Evolutionary conservation across 768 basidiomycete genomes (phyloP).

Genomic region (Termitomyces sp.): DNA sequence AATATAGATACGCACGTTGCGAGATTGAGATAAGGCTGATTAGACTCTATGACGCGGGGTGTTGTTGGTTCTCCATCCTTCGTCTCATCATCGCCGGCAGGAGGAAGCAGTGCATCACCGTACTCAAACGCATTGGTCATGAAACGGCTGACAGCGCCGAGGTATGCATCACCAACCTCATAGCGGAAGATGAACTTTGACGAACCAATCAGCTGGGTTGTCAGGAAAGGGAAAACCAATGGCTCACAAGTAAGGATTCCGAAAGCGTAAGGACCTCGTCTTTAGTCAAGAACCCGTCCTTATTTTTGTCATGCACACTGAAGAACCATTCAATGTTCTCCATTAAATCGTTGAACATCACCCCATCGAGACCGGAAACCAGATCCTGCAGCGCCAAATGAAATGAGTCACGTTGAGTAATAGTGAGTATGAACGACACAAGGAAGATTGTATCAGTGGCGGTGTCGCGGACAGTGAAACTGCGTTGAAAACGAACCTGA

Average conservation of each 20-base stretch:
- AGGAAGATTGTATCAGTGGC: neutral
- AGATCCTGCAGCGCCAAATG: conserved; percentile 58
- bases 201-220: neutral
- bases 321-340: conserved; percentile 99
- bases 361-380: conserved; percentile 81
- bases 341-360: conserved; percentile 97
- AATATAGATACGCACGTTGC: conserved; percentile 60
- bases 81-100: conserved; percentile 20
- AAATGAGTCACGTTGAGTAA: neutral
- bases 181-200: conserved; percentile 94
- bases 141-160: conserved; percentile 94
- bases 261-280: conserved; percentile 95
- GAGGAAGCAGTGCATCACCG: conserved; percentile 85
- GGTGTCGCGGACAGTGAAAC: neutral
- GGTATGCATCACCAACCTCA: conserved; percentile 93
- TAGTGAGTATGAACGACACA: neutral
- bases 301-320: conserved; percentile 91
- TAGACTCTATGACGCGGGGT: conserved; percentile 56
- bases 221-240: neutral
- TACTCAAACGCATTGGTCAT: conserved; percentile 99
- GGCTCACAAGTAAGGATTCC: conserved; percentile 83
- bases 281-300: conserved; percentile 92
- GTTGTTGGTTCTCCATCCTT: conserved; percentile 25
- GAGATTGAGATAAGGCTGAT: conserved; percentile 90
- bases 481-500: conserved; percentile 47